A percentile compares a stretch with the other conserved stretches of the same genome.
phyloP scores from a whole-genome alignment of 441 rosid genomes.

The Brassica balearica region DNA sequence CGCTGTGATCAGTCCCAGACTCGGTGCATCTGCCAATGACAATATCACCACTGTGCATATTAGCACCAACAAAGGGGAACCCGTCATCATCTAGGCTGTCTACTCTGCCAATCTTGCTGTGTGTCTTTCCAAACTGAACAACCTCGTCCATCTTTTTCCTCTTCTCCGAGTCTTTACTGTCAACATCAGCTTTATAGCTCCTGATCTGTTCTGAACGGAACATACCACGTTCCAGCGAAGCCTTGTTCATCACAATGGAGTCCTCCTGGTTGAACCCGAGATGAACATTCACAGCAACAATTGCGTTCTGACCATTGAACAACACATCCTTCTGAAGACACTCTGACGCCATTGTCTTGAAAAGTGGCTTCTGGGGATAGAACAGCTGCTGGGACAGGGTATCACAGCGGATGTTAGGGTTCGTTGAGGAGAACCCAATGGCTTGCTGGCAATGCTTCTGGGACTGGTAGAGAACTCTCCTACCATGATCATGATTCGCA shows the following conservation, averaged over 20 bases:
- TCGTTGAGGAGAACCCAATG: constrained; percentile 88
- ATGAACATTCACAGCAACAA: constrained; percentile 94
- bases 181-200: constrained; percentile 93
- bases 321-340: constrained; percentile 67
- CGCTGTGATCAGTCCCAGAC: constrained; percentile 82
- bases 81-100: constrained; percentile 96
- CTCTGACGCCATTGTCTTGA: constrained; percentile 71
- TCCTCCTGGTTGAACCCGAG: constrained; percentile 97
- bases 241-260: constrained; percentile 90
- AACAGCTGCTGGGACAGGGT: constrained; percentile 78
- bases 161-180: constrained; percentile 73
- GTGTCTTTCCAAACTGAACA: constrained; percentile 75
- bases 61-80: constrained; percentile 85
- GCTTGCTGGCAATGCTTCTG: constrained; percentile 94
- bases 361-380: constrained; percentile 92
- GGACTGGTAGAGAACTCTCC: constrained; percentile 89
- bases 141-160: constrained; percentile 63
- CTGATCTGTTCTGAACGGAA: constrained; percentile 84
- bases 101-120: constrained; percentile 79
- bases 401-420: constrained; percentile 83
- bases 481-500: constrained; percentile 91
- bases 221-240: constrained; percentile 92
- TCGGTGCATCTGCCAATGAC: constrained; percentile 86
- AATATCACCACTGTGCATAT: constrained; percentile 84
- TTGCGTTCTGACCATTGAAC: constrained; percentile 88